These are phyloP conservation scores for Corynespora cassiicola DNA, from an alignment of 2,329 filamentous ascomycete genomes.

Conservation along the genomic window DNA sequence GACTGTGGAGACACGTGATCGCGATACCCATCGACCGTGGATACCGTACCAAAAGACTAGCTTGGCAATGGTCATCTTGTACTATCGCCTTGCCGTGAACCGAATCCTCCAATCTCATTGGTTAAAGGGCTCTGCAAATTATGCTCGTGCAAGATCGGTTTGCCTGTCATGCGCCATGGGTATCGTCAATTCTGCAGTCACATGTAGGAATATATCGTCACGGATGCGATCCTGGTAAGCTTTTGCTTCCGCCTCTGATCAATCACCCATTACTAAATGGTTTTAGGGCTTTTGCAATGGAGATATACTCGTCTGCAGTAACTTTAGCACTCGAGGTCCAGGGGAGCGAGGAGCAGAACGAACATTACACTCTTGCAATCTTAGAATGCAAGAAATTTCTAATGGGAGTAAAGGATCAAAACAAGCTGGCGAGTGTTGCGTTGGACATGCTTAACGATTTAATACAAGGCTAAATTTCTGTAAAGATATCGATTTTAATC, in stretches of 20 bases:
- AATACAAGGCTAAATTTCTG: too few species aligned
- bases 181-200: slow-evolving; percentile 8
- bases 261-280: neutral
- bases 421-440: slow-evolving; percentile 13
- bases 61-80: slow-evolving; percentile 15
- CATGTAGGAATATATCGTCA: slow-evolving; percentile 6
- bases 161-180: slow-evolving; percentile 14
- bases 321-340: slow-evolving; percentile 15
- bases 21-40: slow-evolving; percentile 10
- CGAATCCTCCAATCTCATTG: slow-evolving; percentile 15
- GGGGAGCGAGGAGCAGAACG: neutral
- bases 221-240: slow-evolving; percentile 15
- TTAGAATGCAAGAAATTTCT: slow-evolving; percentile 8
- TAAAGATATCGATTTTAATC: too few species aligned
- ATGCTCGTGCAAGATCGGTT: slow-evolving; percentile 15
- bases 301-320: slow-evolving; percentile 14
- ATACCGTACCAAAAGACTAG: slow-evolving; percentile 16
- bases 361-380: slow-evolving; percentile 6
- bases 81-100: slow-evolving; percentile 18
- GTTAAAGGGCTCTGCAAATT: slow-evolving; percentile 18
- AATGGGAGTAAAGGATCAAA: slow-evolving; percentile 9
- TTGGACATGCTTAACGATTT: slow-evolving; percentile 14
- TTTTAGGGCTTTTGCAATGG: slow-evolving; percentile 14
- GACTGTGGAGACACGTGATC: neutral
- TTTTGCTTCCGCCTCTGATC: neutral